phyloP scores from a whole-genome alignment of 352 stramenopile species.

The Pythium coloratum region DNA sequence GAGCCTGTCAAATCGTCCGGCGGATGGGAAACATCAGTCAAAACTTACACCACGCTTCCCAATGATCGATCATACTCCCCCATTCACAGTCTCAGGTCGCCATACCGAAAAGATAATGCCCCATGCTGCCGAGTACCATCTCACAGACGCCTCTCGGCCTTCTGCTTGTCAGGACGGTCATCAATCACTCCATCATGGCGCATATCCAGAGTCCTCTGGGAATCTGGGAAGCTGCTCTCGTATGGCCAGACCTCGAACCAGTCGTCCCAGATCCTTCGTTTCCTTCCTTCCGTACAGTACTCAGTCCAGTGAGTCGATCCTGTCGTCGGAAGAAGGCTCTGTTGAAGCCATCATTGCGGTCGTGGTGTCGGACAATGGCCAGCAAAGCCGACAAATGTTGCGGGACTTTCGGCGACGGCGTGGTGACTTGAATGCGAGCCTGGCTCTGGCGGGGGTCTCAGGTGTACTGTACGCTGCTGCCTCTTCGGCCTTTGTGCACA shows the following conservation, averaged over 20 bases:
- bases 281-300: neutral
- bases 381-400: neutral
- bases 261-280: neutral
- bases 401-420: neutral
- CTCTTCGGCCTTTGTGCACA: neutral
- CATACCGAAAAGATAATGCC: neutral
- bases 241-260: neutral
- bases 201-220: neutral
- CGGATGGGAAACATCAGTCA: neutral
- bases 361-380: neutral
- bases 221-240: neutral
- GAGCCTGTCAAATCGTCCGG: conserved; percentile 3
- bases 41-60: neutral
- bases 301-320: no score
- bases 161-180: neutral
- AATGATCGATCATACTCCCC: neutral
- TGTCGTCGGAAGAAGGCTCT: neutral
- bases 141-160: neutral
- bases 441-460: neutral
- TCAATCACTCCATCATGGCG: neutral
- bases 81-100: neutral
- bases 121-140: conserved; percentile 1
- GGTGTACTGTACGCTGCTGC: neutral
- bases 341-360: neutral
- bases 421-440: neutral